Percentiles rank a stretch among this genome's conserved stretches.
These are phyloP conservation scores for Cornus suecica DNA, from an alignment of 148 eudicot genomes.

Conservation along the genomic window DNA sequence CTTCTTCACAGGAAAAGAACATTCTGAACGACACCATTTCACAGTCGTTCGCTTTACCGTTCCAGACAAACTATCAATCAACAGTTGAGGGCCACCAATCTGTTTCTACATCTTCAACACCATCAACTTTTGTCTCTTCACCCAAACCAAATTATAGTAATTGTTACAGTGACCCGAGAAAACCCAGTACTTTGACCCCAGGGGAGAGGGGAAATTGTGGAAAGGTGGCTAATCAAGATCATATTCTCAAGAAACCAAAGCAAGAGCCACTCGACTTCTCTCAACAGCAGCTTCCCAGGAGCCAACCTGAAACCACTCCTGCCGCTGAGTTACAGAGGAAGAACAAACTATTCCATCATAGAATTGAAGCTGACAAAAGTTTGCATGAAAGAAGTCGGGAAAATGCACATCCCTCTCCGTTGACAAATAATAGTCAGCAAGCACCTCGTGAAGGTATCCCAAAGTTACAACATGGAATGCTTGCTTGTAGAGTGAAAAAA, in stretches of 20 bases:
- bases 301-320: conserved; percentile 4
- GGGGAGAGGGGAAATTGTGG: background rate
- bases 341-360: background rate
- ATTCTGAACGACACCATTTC: conserved; percentile 1
- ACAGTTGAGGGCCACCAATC: background rate
- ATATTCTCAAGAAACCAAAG: background rate
- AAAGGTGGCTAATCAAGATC: conserved; percentile 4
- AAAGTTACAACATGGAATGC: conserved; percentile 2
- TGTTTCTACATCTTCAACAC: background rate
- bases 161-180: conserved; percentile 1
- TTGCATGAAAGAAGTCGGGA: background rate
- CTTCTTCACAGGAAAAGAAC: conserved; percentile 2
- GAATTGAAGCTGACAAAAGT: background rate
- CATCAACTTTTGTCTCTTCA: conserved; percentile 3
- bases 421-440: background rate
- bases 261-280: conserved; percentile 2
- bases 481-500: conserved; percentile 3
- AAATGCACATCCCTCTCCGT: background rate
- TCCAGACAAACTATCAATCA: conserved; percentile 1
- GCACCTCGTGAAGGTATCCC: background rate
- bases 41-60: background rate
- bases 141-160: conserved; percentile 5
- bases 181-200: background rate
- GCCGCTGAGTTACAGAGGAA: background rate
- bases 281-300: conserved; percentile 7